Evolutionary conservation across 257 asterid genomes (phyloP).

Genomic region (Solanum sejunctum): DNA sequence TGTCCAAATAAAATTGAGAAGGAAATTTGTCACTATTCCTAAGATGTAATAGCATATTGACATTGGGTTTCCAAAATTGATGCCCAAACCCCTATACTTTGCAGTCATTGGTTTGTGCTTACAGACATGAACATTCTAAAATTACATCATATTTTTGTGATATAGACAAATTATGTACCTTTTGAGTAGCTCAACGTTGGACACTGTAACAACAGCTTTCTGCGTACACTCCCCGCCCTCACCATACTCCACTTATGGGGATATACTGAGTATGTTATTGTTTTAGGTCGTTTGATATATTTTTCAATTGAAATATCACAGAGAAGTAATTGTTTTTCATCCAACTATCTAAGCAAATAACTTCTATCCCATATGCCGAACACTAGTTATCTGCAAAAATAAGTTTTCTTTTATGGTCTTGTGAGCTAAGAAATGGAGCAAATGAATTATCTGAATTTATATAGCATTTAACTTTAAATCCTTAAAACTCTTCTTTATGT

Average conservation of each 20-base stretch:
- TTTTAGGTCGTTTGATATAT: background rate
- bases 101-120: background rate
- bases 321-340: background rate
- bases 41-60: background rate
- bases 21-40: background rate
- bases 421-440: background rate
- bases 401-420: background rate
- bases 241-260: background rate
- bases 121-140: background rate
- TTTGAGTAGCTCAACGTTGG: background rate
- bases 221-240: background rate
- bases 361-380: background rate
- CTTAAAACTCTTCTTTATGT: background rate
- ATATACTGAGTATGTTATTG: background rate
- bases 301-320: background rate
- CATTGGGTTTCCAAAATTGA: background rate
- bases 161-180: background rate
- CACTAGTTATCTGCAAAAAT: background rate
- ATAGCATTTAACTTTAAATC: background rate
- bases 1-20: background rate
- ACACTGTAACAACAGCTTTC: background rate
- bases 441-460: background rate
- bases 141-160: background rate
- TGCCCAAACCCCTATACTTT: background rate
- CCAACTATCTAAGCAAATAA: background rate